phyloP scores from a whole-genome alignment of 2,329 filamentous ascomycete genomes.

The Curvularia lunata region DNA sequence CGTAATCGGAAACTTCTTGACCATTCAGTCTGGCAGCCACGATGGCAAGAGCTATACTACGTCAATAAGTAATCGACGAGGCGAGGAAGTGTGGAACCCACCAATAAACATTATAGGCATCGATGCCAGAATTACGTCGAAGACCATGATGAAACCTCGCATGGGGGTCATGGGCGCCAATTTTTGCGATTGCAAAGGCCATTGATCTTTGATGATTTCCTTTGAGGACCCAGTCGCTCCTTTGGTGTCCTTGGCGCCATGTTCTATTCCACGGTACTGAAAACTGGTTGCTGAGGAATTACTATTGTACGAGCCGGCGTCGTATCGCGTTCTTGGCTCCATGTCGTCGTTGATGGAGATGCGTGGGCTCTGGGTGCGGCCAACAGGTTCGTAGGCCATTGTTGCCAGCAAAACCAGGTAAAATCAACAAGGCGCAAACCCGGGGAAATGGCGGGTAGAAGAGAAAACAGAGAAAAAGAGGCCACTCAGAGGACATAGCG shows the following conservation, averaged over 20 bases:
- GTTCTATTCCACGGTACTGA: neutral
- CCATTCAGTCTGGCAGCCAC: constrained; percentile 32
- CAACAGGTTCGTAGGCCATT: constrained; percentile 12
- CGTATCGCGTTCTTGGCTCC: constrained; percentile 18
- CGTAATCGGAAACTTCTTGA: constrained; percentile 23
- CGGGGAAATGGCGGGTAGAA: too few species aligned
- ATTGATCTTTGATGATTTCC: constrained; percentile 4
- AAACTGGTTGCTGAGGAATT: constrained; percentile 3
- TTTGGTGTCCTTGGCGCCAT: neutral
- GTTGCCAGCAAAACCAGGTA: too few species aligned
- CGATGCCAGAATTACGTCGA: constrained; percentile 35
- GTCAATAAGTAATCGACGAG: constrained; percentile 9
- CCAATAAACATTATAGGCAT: constrained; percentile 37
- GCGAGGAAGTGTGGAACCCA: constrained; percentile 8
- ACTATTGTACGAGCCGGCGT: constrained; percentile 9
- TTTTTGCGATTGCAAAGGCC: constrained; percentile 27
- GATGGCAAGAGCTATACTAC: constrained; percentile 29
- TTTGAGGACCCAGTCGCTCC: neutral
- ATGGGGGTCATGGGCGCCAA: constrained; percentile 29
- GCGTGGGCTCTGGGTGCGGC: neutral
- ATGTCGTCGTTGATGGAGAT: constrained; percentile 5
- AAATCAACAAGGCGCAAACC: neutral
- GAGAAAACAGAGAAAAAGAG: neutral
- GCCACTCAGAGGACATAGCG: too few species aligned
- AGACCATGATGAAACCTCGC: constrained; percentile 26